Percentiles rank a stretch among this genome's conserved stretches.
phyloP scores from a whole-genome alignment of 768 basidiomycete species.

The Ramaria sp. region DNA sequence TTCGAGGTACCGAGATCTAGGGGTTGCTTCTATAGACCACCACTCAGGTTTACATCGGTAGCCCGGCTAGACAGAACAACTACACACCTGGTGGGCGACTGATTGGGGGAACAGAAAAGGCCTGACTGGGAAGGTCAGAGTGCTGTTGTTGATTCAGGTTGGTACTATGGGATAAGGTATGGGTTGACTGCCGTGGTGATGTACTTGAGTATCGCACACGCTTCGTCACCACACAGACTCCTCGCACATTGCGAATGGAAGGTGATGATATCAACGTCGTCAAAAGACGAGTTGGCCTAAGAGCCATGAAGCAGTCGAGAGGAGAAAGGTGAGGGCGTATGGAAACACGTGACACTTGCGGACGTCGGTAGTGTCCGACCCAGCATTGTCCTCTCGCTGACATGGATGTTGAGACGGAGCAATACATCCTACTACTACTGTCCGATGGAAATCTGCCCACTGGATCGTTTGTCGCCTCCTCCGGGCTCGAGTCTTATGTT shows the following conservation, averaged over 20 bases:
- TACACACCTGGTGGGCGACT: background rate
- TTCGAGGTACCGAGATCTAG: slow-evolving; percentile 29
- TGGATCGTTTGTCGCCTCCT: slow-evolving; percentile 91
- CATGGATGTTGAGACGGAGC: slow-evolving; percentile 35
- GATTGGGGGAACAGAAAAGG: background rate
- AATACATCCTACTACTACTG: slow-evolving; percentile 67
- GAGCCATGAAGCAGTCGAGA: background rate
- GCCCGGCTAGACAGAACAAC: background rate
- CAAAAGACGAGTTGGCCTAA: background rate
- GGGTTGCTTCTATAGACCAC: slow-evolving; percentile 6
- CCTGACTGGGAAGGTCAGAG: background rate
- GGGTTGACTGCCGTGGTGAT: background rate
- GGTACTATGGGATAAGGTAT: background rate
- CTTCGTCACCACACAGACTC: background rate
- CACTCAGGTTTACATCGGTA: background rate
- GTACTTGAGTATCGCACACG: background rate
- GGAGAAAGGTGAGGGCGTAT: background rate
- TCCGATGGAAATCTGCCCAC: slow-evolving; percentile 94
- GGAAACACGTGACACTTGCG: background rate
- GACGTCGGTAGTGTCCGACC: no score
- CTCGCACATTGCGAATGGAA: background rate
- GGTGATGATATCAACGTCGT: background rate
- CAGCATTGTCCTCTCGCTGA: background rate
- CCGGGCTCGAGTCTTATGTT: slow-evolving; percentile 82
- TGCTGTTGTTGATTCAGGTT: background rate